Conservation (phyloP, 2,329 filamentous ascomycete species). For the Pseudogymnoascus sp. region DNA sequence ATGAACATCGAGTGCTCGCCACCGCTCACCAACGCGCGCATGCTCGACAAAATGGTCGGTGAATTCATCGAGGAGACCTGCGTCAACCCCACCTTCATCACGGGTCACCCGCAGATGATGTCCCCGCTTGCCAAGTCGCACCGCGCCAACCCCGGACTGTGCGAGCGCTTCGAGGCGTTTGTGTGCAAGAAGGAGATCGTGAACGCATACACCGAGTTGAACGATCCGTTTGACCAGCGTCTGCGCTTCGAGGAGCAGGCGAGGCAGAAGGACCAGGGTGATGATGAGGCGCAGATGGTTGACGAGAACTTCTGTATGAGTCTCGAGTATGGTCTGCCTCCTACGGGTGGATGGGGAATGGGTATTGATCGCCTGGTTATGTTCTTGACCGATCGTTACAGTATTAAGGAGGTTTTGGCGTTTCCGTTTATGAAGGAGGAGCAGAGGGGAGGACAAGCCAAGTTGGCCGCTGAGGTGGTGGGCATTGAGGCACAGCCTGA, state of each 20-base stretch:
- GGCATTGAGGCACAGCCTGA: constrained; percentile 50
- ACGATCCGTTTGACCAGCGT: constrained; percentile 92
- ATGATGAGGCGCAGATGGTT: constrained; percentile 91
- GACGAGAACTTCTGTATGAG: constrained; percentile 93
- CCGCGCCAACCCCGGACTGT: constrained; percentile 71
- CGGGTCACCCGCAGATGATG: constrained; percentile 82
- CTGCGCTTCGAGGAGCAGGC: constrained; percentile 92
- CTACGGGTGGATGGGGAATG: constrained; percentile 94
- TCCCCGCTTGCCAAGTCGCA: constrained; percentile 95
- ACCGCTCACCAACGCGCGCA: constrained; percentile 85
- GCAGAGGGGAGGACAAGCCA: constrained; percentile 40
- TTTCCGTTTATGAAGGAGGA: constrained; percentile 99
- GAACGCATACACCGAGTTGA: constrained; percentile 94
- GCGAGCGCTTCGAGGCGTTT: constrained; percentile 95
- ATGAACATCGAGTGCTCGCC: constrained; percentile 82
- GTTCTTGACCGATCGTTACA: constrained; percentile 94
- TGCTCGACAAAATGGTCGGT: constrained; percentile 90
- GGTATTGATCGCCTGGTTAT: constrained; percentile 90
- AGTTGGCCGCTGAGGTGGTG: constrained; percentile 53
- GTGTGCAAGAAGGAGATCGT: constrained; percentile 96
- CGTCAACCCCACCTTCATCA: constrained; percentile 88
- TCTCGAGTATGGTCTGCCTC: constrained; percentile 84
- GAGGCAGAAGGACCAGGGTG: constrained; percentile 88
- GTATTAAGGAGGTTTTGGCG: constrained; percentile 88
- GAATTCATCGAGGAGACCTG: constrained; percentile 94